Evolutionary conservation across 163 green algal species (phyloP).

Genomic region (Scenedesmus sp.): DNA sequence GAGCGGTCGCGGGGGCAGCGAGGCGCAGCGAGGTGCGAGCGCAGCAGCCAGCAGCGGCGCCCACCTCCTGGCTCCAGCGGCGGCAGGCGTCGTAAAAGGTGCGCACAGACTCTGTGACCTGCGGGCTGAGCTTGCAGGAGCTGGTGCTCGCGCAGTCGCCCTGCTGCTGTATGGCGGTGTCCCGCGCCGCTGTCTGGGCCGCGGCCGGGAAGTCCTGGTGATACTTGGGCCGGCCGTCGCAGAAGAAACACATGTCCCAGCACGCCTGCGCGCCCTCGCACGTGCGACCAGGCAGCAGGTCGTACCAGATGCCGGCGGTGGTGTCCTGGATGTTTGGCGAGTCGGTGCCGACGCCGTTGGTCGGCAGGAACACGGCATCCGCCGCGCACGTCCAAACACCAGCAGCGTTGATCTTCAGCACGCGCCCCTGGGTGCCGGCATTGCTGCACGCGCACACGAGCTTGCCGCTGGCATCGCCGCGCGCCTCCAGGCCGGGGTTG

Average conservation of each 20-base stretch:
- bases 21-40: too few species aligned
- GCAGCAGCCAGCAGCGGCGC: too few species aligned
- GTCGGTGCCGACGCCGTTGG: background rate
- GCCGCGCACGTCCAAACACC: background rate
- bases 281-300: background rate
- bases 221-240: too few species aligned
- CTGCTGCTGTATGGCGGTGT: background rate
- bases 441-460: background rate
- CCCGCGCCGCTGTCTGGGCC: background rate
- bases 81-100: background rate
- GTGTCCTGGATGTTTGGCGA: background rate
- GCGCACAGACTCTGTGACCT: background rate
- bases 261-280: too few species aligned
- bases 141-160: background rate
- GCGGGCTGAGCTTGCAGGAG: background rate
- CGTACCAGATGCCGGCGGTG: background rate
- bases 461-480: background rate
- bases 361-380: background rate
- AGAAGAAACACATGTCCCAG: too few species aligned
- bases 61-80: background rate
- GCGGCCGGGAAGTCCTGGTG: background rate
- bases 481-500: too few species aligned
- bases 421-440: background rate
- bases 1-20: too few species aligned
- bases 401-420: background rate